These are phyloP conservation scores for Ascoidea tarda DNA, from an alignment of 805 yeast genomes.

Conservation along the genomic window DNA sequence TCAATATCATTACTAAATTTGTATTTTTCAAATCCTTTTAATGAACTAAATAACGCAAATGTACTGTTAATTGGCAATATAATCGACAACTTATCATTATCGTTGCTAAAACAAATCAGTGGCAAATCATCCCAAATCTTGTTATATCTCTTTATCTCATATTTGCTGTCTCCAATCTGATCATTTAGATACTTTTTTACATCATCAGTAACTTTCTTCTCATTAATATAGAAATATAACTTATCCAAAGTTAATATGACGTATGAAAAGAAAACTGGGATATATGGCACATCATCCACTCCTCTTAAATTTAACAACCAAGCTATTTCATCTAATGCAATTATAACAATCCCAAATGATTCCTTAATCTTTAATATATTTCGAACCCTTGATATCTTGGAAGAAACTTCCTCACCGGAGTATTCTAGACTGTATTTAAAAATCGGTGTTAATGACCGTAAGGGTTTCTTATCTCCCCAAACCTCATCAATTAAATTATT, in stretches of 20 bases:
- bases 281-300: constrained; percentile 59
- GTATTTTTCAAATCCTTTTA: constrained; percentile 4
- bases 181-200: constrained; percentile 21
- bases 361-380: constrained; percentile 19
- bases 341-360: constrained; percentile 25
- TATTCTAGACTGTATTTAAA: constrained; percentile 34
- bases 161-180: constrained; percentile 24
- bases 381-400: constrained; percentile 40
- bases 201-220: constrained; percentile 1
- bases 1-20: constrained; percentile 18
- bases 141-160: constrained; percentile 37
- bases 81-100: constrained; percentile 19
- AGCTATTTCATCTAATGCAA: constrained; percentile 77
- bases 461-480: constrained; percentile 60
- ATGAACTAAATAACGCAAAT: constrained; percentile 50
- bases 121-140: constrained; percentile 44
- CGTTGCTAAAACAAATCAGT: constrained; percentile 17
- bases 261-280: constrained; percentile 78
- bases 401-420: constrained; percentile 49
- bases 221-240: constrained; percentile 6
- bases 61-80: constrained; percentile 44
- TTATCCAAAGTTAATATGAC: constrained; percentile 19
- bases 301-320: constrained; percentile 84
- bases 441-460: constrained; percentile 35
- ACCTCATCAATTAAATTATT: constrained; percentile 61